phyloP scores from a whole-genome alignment of 1,284 basidiomycete genomes.

The Vanrija sp. region DNA sequence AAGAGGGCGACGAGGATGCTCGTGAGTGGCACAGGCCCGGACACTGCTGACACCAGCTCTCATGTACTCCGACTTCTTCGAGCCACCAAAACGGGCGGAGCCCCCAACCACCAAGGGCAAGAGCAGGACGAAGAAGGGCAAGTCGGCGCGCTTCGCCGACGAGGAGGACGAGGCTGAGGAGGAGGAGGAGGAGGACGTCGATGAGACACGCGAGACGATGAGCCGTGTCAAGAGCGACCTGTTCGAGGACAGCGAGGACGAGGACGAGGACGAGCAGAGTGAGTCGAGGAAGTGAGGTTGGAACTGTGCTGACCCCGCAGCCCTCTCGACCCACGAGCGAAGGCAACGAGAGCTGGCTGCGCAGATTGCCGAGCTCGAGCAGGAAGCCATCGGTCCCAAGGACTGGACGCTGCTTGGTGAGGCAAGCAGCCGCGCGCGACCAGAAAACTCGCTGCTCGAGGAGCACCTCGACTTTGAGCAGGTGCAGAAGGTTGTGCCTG shows the following conservation, averaged over 20 bases:
- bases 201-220: slow-evolving; percentile 48
- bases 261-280: slow-evolving; percentile 41
- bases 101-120: slow-evolving; percentile 16
- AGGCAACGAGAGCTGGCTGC: slow-evolving; percentile 52
- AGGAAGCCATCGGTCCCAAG: slow-evolving; percentile 56
- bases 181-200: slow-evolving; percentile 31
- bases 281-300: slow-evolving; percentile 6
- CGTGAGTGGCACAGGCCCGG: slow-evolving; percentile 26
- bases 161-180: slow-evolving; percentile 33
- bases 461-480: slow-evolving; percentile 94
- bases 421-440: slow-evolving; percentile 72
- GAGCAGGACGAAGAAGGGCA: slow-evolving; percentile 46
- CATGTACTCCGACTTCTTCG: slow-evolving; percentile 61
- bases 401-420: slow-evolving; percentile 96
- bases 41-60: slow-evolving; percentile 33
- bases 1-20: slow-evolving; percentile 46
- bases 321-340: slow-evolving; percentile 54
- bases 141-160: slow-evolving; percentile 24
- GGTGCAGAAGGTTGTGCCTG: slow-evolving; percentile 77
- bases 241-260: slow-evolving; percentile 55
- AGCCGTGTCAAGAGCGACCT: slow-evolving; percentile 54
- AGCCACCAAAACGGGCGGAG: slow-evolving; percentile 45
- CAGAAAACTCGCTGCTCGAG: slow-evolving; percentile 86
- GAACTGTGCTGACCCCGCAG: slow-evolving; percentile 11
- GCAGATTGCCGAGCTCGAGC: slow-evolving; percentile 56